A percentile compares a stretch with the other conserved stretches of the same genome.
Evolutionary conservation across 169 alveolate genomes (phyloP).

Genomic region (Plasmodium cynomolgi): DNA sequence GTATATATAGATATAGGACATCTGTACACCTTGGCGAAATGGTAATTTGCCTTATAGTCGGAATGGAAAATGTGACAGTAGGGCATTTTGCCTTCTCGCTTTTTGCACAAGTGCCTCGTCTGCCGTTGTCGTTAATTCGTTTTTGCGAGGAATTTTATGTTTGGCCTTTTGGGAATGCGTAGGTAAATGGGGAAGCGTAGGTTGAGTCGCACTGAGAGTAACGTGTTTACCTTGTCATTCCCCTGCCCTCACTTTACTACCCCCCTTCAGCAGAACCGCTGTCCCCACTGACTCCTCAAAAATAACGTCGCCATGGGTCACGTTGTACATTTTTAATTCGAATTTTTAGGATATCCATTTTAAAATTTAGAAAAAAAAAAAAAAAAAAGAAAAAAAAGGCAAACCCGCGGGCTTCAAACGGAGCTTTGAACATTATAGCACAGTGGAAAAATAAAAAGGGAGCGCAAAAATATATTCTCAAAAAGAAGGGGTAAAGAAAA

Average conservation of each 20-base stretch:
- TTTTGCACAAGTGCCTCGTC: not conserved
- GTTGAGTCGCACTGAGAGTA: not conserved
- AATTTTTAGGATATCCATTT: not conserved
- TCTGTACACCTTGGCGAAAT: not conserved
- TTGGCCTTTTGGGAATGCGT: not conserved
- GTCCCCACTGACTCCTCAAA: not conserved
- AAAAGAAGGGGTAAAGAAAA: not conserved
- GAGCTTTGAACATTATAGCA: not conserved
- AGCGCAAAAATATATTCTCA: not conserved
- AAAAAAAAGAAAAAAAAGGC: not conserved
- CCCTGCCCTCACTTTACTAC: not conserved
- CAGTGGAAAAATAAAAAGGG: not conserved
- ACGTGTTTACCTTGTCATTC: not conserved
- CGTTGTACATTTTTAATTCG: not conserved
- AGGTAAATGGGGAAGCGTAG: not conserved
- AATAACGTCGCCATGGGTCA: not conserved
- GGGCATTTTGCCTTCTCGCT: not conserved
- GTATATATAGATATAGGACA: not conserved
- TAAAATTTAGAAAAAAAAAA: too few relatives aligned
- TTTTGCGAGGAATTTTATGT: not conserved
- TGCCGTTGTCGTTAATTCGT: not conserved
- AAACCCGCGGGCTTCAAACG: not conserved
- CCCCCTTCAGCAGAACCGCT: not conserved
- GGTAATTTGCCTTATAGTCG: not conserved
- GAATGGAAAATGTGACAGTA: not conserved